Percentiles rank a stretch among this genome's conserved stretches.
These are phyloP conservation scores for Pleurotus giganteus DNA, from an alignment of 768 basidiomycete genomes.

Conservation along the genomic window DNA sequence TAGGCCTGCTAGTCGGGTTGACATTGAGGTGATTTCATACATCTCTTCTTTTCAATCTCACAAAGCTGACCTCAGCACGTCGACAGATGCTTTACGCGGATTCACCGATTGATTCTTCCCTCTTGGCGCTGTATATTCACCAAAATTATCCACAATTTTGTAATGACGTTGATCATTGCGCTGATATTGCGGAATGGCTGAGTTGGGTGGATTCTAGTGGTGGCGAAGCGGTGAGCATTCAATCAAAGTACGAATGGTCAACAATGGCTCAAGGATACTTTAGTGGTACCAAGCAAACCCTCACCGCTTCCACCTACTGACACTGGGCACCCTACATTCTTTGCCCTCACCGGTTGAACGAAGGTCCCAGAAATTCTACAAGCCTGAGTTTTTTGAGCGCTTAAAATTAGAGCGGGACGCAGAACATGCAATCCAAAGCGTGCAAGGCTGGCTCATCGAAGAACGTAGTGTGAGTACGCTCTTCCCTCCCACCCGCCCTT, in stretches of 20 bases:
- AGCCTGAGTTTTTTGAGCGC: conserved; percentile 81
- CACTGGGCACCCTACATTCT: conserved; percentile 81
- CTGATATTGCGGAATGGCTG: conserved; percentile 66
- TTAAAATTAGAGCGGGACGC: conserved; percentile 57
- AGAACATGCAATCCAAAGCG: conserved; percentile 46
- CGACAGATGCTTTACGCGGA: conserved; percentile 73
- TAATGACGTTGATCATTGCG: conserved; percentile 70
- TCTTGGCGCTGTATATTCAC: conserved; percentile 88
- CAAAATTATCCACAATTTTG: conserved; percentile 93
- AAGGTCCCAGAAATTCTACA: conserved; percentile 77
- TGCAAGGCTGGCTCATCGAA: background rate
- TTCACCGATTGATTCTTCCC: conserved; percentile 87
- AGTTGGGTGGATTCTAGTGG: conserved; percentile 75
- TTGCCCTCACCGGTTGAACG: conserved; percentile 85
- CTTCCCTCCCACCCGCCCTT: background rate
- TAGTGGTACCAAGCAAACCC: conserved; percentile 72
- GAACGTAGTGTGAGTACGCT: background rate
- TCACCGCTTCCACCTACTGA: conserved; percentile 82
- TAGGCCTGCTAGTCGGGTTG: conserved; percentile 68
- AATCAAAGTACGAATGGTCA: background rate
- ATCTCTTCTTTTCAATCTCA: background rate
- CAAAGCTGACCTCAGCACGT: background rate
- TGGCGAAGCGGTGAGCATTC: conserved; percentile 53
- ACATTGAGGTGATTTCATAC: conserved; percentile 58
- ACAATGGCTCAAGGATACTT: background rate